Evolutionary conservation across 306 rosid genomes (phyloP), one percentile per base, ranked within the genome.

Genomic region (Leucaena leucocephala): DNA sequence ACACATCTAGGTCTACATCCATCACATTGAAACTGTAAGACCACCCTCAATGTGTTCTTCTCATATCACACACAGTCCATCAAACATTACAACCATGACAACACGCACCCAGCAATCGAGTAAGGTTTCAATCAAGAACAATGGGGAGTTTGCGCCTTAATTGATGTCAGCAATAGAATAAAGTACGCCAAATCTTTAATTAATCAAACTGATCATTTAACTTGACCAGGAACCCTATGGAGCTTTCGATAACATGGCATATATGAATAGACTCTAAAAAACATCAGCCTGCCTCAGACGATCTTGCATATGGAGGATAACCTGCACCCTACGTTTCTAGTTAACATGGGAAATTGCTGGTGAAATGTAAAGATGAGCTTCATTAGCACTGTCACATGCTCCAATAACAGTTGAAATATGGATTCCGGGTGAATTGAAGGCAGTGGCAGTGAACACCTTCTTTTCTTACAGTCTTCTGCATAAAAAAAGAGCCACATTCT

Each of bases 211-310:
- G 52, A 52, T 74, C 74, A 43, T 66, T 50, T 16, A 42, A 78
- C 80, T 46, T 74, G 4, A 17, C 35, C 27, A 57, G 39, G 66
- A 76, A 72, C 42, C 76, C 68, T 39, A 67, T 21, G 59, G 77
- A 82, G 77, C 45, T 80, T 65, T 70, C 40, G 69, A 68, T 55
- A 54, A 16, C 52, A 85, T 19, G 19, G n/a, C 78, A 35, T 8
- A 43, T 75, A 8, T 69, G n/a, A 17, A 34, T 46, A 82, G 55
- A 45, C 73, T 74, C 76, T 27, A 62, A 36, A 52, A 78, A 64
- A 66, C 71, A 35, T 81, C 50, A 48, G 75, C 38, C 62, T 76
- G 61, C 44, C 8, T 27, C 76, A 77, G 69, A 61, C 2, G 33
- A 54, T 62, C 50, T 71, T 57, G 50, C 78, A 12, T 40, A 71